phyloP scores from a whole-genome alignment of 805 yeast genomes.

The Myxozyma udenii region DNA sequence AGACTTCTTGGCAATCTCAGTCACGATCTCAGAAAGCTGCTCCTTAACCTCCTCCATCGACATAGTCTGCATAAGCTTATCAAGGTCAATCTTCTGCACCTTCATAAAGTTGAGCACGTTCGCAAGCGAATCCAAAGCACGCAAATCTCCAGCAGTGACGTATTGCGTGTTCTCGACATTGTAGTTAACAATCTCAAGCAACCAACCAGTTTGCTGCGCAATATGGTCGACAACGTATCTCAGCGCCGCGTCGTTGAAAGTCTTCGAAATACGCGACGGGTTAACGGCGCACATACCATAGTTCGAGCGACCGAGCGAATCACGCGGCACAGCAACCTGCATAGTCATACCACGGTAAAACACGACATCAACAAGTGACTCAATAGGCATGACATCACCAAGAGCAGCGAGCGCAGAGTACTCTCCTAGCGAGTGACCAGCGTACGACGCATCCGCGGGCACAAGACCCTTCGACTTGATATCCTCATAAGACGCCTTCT shows the following conservation, averaged over 20 bases:
- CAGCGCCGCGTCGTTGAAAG: constrained; percentile 90
- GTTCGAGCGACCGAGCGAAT: constrained; percentile 89
- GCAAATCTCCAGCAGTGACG: constrained; percentile 97
- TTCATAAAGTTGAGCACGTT: constrained; percentile 92
- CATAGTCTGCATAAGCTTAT: constrained; percentile 75
- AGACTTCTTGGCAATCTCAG: constrained; percentile 78
- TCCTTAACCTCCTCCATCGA: constrained; percentile 83
- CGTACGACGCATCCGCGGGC: constrained; percentile 89
- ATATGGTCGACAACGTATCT: constrained; percentile 92
- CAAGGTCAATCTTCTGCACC: constrained; percentile 90
- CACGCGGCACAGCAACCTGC: constrained; percentile 99
- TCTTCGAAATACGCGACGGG: constrained; percentile 85
- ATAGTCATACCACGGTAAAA: constrained; percentile 99
- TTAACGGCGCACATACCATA: constrained; percentile 99
- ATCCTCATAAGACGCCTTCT: constrained; percentile 97
- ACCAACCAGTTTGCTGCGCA: constrained; percentile 80
- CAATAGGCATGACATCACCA: constrained; percentile 98
- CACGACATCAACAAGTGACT: constrained; percentile 44
- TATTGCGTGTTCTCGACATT: constrained; percentile 98
- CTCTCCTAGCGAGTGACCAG: constrained; percentile 99
- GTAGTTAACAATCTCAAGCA: constrained; percentile 95
- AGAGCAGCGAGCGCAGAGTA: constrained; percentile 95
- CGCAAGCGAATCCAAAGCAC: constrained; percentile 88
- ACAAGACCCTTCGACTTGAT: constrained; percentile 93
- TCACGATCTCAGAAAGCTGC: constrained; percentile 83